phyloP scores from a whole-genome alignment of 768 basidiomycete genomes.

The Podaxis sp. region DNA sequence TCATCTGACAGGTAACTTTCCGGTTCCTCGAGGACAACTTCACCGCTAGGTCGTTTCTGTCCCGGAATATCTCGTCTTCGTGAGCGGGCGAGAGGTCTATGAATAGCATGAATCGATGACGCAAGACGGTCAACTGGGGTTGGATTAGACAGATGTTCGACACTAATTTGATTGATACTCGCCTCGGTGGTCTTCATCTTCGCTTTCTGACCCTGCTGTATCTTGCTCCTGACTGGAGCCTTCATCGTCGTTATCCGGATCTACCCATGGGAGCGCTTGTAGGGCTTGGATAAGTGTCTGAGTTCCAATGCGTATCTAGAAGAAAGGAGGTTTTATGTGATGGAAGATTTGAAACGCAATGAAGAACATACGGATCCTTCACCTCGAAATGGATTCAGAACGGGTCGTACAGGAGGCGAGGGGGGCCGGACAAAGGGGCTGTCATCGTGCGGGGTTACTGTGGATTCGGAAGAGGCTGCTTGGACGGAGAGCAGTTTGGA shows the following conservation, averaged over 20 bases:
- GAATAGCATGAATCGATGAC: slow-evolving; percentile 87
- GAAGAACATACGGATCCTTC: slow-evolving; percentile 63
- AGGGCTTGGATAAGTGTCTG: slow-evolving; percentile 88
- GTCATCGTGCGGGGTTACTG: slow-evolving; percentile 29
- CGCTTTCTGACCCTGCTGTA: slow-evolving; percentile 58
- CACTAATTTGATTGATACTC: slow-evolving; percentile 15
- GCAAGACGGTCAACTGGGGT: slow-evolving; percentile 51
- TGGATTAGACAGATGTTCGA: slow-evolving; percentile 1
- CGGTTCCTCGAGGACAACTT: slow-evolving; percentile 27
- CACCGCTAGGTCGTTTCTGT: slow-evolving; percentile 29
- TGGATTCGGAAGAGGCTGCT: slow-evolving; percentile 20
- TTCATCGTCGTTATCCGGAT: slow-evolving; percentile 71
- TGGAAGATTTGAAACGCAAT: slow-evolving; percentile 14
- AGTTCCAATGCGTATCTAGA: slow-evolving; percentile 82
- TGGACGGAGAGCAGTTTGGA: slow-evolving; percentile 29
- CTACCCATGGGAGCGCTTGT: slow-evolving; percentile 80
- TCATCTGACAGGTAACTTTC: slow-evolving; percentile 44
- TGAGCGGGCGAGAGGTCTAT: slow-evolving; percentile 75
- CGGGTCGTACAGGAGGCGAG: slow-evolving; percentile 58
- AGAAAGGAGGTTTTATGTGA: slow-evolving; percentile 13
- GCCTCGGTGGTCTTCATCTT: slow-evolving; percentile 59
- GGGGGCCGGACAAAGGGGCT: slow-evolving; percentile 70
- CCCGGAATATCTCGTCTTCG: slow-evolving; percentile 39
- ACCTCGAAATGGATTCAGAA: slow-evolving; percentile 57
- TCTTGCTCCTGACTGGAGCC: slow-evolving; percentile 39